phyloP scores from a whole-genome alignment of 1,139 yeast species.

The Suhomyces anneliseae region DNA sequence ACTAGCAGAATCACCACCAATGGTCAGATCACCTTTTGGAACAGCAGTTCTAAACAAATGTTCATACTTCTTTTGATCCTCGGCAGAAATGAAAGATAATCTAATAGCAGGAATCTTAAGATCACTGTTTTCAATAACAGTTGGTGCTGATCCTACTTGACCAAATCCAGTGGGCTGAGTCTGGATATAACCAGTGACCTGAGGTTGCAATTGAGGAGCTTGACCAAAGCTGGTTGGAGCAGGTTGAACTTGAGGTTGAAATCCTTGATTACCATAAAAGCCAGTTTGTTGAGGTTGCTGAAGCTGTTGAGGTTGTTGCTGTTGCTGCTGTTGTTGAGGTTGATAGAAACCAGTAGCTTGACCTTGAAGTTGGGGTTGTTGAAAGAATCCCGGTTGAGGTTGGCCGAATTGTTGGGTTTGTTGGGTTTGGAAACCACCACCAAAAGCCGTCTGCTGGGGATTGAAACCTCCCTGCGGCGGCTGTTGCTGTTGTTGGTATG shows the following conservation, averaged over 20 bases:
- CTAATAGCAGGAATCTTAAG: conserved; percentile 65
- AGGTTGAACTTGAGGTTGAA: conserved; percentile 12
- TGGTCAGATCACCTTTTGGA: conserved; percentile 72
- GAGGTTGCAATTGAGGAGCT: conserved; percentile 24
- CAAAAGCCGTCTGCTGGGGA: conserved; percentile 30
- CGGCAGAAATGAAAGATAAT: conserved; percentile 78
- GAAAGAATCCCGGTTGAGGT: conserved; percentile 21
- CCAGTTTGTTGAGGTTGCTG: conserved; percentile 12
- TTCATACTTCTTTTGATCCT: conserved; percentile 85
- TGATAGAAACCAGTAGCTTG: conserved; percentile 23
- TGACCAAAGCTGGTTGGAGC: conserved; percentile 21
- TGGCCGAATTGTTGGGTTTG: conserved; percentile 16
- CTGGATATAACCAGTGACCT: conserved; percentile 36
- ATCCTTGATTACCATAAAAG: conserved; percentile 2
- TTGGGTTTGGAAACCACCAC: conserved; percentile 20
- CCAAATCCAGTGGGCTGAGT: conserved; percentile 41
- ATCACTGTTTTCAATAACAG: conserved; percentile 35
- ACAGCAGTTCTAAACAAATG: conserved; percentile 77
- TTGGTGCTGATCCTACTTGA: conserved; percentile 21
- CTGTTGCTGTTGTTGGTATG: conserved; percentile 38
- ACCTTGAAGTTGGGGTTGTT: conserved; percentile 18
- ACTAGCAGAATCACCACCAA: conserved; percentile 77
- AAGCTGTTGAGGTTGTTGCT: conserved; percentile 12
- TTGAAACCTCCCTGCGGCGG: conserved; percentile 31
- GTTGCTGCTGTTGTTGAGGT: conserved; percentile 11